Conservation (phyloP, 306 rosid genomes). For the Oemleria cerasiformis region DNA sequence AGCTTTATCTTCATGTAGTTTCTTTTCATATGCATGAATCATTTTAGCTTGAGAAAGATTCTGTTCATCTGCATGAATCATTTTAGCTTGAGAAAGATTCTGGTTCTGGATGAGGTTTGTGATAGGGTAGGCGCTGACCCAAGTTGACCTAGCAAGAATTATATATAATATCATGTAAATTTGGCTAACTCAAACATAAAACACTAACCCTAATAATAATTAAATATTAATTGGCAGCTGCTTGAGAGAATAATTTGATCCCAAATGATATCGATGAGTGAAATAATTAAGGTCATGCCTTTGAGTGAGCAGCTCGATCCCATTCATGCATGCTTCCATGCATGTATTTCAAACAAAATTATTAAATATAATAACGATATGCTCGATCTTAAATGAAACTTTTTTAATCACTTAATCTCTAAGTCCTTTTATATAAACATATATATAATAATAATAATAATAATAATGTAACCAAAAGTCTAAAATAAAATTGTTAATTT, state of each 20-base stretch:
- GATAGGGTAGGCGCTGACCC: constrained; percentile 10
- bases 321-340: neutral
- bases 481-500: too few species aligned
- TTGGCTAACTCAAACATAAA: too few species aligned
- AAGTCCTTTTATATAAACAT: too few species aligned
- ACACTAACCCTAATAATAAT: neutral
- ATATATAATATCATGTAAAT: too few species aligned
- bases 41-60: too few species aligned
- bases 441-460: too few species aligned
- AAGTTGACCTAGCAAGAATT: neutral
- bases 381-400: too few species aligned
- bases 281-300: neutral
- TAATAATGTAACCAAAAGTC: too few species aligned
- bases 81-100: constrained; percentile 25
- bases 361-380: neutral
- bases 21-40: constrained; percentile 18
- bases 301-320: neutral
- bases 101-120: constrained; percentile 12
- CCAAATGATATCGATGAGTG: neutral
- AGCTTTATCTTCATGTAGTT: too few species aligned
- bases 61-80: constrained; percentile 23
- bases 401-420: too few species aligned
- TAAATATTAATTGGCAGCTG: neutral
- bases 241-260: constrained; percentile 1
- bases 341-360: neutral